These are phyloP conservation scores for Phoenix roebelenii DNA, from an alignment of 176 grass and related monocot genomes.

Conservation along the genomic window DNA sequence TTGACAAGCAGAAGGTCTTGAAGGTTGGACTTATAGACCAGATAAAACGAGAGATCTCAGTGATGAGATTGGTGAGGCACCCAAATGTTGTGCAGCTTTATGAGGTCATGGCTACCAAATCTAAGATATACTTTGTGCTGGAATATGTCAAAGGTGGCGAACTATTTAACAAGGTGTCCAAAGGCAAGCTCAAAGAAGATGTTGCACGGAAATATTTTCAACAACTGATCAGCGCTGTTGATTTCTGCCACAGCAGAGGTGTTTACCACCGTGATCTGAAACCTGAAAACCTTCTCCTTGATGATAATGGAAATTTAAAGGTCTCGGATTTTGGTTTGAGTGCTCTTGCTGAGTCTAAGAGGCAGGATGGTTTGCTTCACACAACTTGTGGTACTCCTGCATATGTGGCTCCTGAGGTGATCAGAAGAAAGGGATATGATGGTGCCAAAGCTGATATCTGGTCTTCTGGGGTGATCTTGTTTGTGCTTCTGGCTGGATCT, in stretches of 20 bases:
- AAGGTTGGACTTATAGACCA: slow-evolving; percentile 1
- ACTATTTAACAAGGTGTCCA: neutral
- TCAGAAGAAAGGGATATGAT: neutral
- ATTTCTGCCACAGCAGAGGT: slow-evolving; percentile 4
- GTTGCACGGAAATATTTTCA: slow-evolving; percentile 1
- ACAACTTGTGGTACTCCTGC: slow-evolving; percentile 4
- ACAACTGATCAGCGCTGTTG: neutral
- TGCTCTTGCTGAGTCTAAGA: neutral
- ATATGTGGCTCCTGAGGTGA: slow-evolving; percentile 8
- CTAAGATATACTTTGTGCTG: slow-evolving; percentile 7
- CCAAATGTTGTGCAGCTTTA: slow-evolving; percentile 9
- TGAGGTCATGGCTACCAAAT: slow-evolving; percentile 6
- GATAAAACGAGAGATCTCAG: slow-evolving; percentile 1
- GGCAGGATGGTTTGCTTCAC: neutral
- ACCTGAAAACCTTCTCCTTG: slow-evolving; percentile 1
- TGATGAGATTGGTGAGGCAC: slow-evolving; percentile 3
- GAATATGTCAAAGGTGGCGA: slow-evolving; percentile 5
- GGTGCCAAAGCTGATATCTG: slow-evolving; percentile 4
- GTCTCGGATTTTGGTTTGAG: slow-evolving; percentile 3
- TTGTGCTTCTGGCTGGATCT: neutral
- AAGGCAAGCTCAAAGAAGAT: slow-evolving; percentile 4
- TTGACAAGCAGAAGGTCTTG: slow-evolving; percentile 1
- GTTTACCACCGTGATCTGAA: slow-evolving; percentile 7
- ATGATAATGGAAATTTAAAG: neutral
- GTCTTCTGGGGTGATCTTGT: slow-evolving; percentile 1